Base-by-base conservation (phyloP, 768 basidiomycete genomes). In the Russula lepida region DNA sequence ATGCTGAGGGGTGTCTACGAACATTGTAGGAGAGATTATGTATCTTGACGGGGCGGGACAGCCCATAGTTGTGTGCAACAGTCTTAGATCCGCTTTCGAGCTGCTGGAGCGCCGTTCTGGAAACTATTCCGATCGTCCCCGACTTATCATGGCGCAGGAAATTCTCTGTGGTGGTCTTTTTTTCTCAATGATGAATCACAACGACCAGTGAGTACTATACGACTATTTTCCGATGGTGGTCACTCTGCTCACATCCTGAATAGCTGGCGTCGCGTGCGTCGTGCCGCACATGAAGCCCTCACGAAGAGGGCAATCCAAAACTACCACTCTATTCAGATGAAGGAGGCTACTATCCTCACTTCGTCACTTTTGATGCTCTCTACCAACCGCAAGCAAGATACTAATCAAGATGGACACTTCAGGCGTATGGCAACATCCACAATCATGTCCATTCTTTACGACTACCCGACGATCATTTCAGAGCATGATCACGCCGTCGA, bases 241-340 rank as follows among this genome's bases (percentile, higher is more conserved):
- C 13, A 4, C 11, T 12, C 23, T 41, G 3, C 27, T 37, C 7
- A 32, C 17, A 4, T 27, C 3, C 23, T 19, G 9, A 28, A 27
- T 57, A 75, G 73, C 27, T 75, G 72, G 71, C 67, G 72, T 21
- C 63, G 70, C 7, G 69, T 73, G 68, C 69, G 72, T 28, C 68
- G 71, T 12, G 70, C 71, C 4, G 67, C 69, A 3, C 71, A 74
- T 49, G 73, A 72, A 52, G 69, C 70, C 2, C 68, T 75, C 30
- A 69, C 64, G 55, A 68, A 68, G 47, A 56, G 60, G 7, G 62
- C 60, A 3, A 59, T 68, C 1, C 50, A 41, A 33, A 44, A 61
- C 30, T 74, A 67, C 59, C 43, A 71, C 23, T 60, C 67, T 0
- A 53, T 69, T 37, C 71, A 72, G 55, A 54, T 57, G n/a, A 64